Evolutionary conservation across 352 stramenopile species (phyloP), one percentile per base, ranked within the genome.

Genomic region (Phytophthora hibernalis): DNA sequence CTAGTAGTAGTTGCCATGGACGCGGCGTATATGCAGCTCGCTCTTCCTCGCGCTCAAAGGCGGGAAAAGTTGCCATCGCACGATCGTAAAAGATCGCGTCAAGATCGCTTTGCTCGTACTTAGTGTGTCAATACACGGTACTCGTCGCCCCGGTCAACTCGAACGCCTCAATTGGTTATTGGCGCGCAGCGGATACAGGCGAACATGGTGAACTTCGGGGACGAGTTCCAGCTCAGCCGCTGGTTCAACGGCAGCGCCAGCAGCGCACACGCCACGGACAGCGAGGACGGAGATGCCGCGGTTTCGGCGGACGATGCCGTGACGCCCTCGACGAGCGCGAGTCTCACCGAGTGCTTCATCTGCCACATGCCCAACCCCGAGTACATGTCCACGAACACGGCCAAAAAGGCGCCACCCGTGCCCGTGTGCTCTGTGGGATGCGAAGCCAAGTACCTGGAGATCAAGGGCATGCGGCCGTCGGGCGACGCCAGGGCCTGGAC

Each of bases 181-280:
- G 51, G 55, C 45, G 55, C 66, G 44, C 26, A 40, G 37, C 10
- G 26, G 50, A 40, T 54, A 30, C 37, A 33, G 20, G n/a, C 22
- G 54, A n/a, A 51, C 44, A 77, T 76, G 71, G 58, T 67, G 48
- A 73, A 70, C 69, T 74, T 89, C 45, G 78, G 75, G 48, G 80
- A 90, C 40, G 72, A 80, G 44, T 93, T 93, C 53, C 78, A 91
- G 77, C 76, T 93, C 33, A 91, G 84, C 70, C 83, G 87, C 78
- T 94, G 86, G 86, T 94, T 91, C 66, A 94, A 94, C 58, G 63
- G 38, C 54, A 76, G 71, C 45, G n/a, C 24, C 13, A 51, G 45
- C 50, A 79, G 61, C 49, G 65, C 61, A 52, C 78, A 70, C 61
- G 67, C 59, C 44, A 87, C 65, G 2, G 69, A 76, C 43, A 90